These are phyloP conservation scores for Penicillium waksmanii DNA, from an alignment of 495 filamentous ascomycete genomes.

Conservation along the genomic window DNA sequence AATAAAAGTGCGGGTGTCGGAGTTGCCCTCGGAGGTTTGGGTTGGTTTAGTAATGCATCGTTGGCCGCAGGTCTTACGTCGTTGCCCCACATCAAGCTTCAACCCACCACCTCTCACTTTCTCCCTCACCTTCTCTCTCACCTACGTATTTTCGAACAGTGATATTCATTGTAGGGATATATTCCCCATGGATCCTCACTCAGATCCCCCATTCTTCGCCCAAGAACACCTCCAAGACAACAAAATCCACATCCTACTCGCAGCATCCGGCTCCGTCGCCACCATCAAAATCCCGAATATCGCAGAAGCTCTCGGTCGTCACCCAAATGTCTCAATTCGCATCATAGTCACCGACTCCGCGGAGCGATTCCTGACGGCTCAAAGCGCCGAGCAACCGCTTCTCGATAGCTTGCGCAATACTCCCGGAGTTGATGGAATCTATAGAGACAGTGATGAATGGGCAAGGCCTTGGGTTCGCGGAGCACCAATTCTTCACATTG, in stretches of 20 bases:
- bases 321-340: constrained; percentile 68
- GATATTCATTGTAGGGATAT: background rate
- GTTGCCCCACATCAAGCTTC: constrained; percentile 15
- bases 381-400: constrained; percentile 69
- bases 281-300: constrained; percentile 89
- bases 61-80: constrained; percentile 15
- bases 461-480: constrained; percentile 65
- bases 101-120: background rate
- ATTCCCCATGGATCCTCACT: background rate
- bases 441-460: constrained; percentile 84
- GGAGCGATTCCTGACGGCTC: constrained; percentile 68
- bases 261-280: constrained; percentile 77
- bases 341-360: constrained; percentile 76
- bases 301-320: constrained; percentile 56
- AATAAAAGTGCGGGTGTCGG: constrained; percentile 3
- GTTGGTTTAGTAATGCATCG: constrained; percentile 17
- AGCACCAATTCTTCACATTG: constrained; percentile 77
- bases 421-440: constrained; percentile 70
- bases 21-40: constrained; percentile 9
- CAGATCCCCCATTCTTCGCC: constrained; percentile 27
- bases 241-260: constrained; percentile 79
- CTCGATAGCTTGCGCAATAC: constrained; percentile 52
- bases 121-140: background rate
- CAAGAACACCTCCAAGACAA: constrained; percentile 52
- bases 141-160: background rate